Conservation (phyloP, 495 filamentous ascomycete genomes). For the Aspergillus coremiiformis region DNA sequence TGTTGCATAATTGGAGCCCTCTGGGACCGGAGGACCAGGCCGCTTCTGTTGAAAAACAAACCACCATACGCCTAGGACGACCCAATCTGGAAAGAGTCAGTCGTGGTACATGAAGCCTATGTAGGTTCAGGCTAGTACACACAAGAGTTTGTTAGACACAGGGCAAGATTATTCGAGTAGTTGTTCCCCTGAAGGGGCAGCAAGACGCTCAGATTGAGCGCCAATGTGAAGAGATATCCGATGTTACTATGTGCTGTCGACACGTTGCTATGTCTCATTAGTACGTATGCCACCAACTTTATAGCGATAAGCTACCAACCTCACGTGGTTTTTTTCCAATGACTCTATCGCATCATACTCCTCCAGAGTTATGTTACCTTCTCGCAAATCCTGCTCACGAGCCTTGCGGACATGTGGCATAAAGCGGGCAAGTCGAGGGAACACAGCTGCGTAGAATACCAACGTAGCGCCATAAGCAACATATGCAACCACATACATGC, state of each 20-base stretch:
- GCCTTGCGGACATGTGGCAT: constrained; percentile 43
- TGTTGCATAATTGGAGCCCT: constrained; percentile 38
- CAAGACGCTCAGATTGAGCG: constrained; percentile 40
- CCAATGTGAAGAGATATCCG: constrained; percentile 38
- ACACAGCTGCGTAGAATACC: constrained; percentile 45
- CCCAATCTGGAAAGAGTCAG: constrained; percentile 30
- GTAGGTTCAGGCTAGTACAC: neutral
- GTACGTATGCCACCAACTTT: neutral
- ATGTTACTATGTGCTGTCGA: constrained; percentile 47
- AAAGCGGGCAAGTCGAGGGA: constrained; percentile 40
- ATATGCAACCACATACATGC: constrained; percentile 41
- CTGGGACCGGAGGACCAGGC: constrained; percentile 37
- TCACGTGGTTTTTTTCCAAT: constrained; percentile 42
- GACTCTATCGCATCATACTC: constrained; percentile 44
- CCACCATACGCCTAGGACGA: constrained; percentile 45
- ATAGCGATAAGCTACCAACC: constrained; percentile 19
- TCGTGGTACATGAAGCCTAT: neutral
- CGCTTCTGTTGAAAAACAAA: constrained; percentile 45
- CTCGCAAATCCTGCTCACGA: constrained; percentile 37
- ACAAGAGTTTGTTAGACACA: constrained; percentile 44
- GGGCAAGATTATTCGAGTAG: constrained; percentile 40
- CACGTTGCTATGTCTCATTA: constrained; percentile 26
- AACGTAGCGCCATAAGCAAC: constrained; percentile 42
- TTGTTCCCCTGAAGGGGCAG: constrained; percentile 34
- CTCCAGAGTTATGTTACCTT: constrained; percentile 33